A percentile compares a stretch with the other conserved stretches of the same genome.
phyloP scores from a whole-genome alignment of 2,329 filamentous ascomycete species.

The Nemania sp. region DNA sequence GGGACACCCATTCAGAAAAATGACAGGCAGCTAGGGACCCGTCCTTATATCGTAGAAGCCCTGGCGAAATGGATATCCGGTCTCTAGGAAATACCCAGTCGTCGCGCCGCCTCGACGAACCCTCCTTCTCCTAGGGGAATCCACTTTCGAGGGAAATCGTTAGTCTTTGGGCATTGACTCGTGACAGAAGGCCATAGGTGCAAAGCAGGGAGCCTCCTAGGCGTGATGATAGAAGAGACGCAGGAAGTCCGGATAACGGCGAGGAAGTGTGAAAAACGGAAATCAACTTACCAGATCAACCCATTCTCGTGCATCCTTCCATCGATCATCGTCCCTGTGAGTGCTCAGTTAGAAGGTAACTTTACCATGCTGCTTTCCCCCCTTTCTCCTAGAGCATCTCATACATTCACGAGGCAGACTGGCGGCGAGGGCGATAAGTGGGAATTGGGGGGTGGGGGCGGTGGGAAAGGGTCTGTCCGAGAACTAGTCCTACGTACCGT shows the following conservation, averaged over 20 bases:
- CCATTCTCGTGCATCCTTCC: conserved; percentile 59
- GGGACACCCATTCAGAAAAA: background rate
- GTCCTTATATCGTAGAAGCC: too few species aligned
- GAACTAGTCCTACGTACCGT: conserved; percentile 12
- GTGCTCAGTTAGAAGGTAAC: conserved; percentile 3
- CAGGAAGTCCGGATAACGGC: background rate
- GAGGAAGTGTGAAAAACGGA: background rate
- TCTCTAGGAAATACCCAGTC: conserved; percentile 45
- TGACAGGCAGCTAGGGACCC: too few species aligned
- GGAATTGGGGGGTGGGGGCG: too few species aligned
- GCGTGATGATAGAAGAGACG: background rate
- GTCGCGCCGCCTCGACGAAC: conserved; percentile 56
- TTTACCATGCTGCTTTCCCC: conserved; percentile 10
- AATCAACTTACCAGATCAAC: conserved; percentile 58
- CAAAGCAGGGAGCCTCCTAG: background rate
- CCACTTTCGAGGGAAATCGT: conserved; percentile 45
- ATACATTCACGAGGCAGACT: background rate
- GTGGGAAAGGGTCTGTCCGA: background rate
- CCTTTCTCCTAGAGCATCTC: background rate
- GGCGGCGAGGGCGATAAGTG: background rate
- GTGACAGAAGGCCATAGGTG: background rate
- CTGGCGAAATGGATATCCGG: too few species aligned
- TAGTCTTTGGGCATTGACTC: background rate
- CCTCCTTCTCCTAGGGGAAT: conserved; percentile 55
- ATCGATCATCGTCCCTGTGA: conserved; percentile 50